Evolutionary conservation across 1,139 yeast species (phyloP).

Genomic region (Meyerozyma sp.): DNA sequence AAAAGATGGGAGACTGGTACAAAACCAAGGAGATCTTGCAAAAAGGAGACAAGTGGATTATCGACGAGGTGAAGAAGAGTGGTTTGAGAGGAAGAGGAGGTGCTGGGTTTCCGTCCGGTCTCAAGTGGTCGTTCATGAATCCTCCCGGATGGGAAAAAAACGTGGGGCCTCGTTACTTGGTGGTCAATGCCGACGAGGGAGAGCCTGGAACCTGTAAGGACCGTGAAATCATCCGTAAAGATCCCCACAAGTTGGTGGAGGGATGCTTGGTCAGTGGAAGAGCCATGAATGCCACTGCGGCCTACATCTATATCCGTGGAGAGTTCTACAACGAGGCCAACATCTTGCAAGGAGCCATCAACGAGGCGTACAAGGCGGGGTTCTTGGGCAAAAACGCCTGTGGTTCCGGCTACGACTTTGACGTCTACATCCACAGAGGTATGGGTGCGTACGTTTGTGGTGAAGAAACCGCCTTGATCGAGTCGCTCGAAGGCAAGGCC

Average conservation of each 20-base stretch:
- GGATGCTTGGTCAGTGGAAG: conserved; percentile 85
- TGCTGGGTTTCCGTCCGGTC: conserved; percentile 88
- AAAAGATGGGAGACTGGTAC: conserved; percentile 85
- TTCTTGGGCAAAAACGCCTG: conserved; percentile 78
- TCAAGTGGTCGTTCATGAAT: conserved; percentile 90
- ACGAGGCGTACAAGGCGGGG: conserved; percentile 80
- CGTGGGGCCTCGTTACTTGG: conserved; percentile 77
- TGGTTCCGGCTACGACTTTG: conserved; percentile 81
- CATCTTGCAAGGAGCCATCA: conserved; percentile 68
- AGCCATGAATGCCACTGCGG: conserved; percentile 91
- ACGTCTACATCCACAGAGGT: conserved; percentile 79
- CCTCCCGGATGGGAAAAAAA: conserved; percentile 94
- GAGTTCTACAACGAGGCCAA: conserved; percentile 80
- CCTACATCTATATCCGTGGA: conserved; percentile 84
- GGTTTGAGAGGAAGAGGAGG: conserved; percentile 92
- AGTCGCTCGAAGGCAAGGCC: conserved; percentile 84
- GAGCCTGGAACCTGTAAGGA: conserved; percentile 94
- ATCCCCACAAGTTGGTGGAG: conserved; percentile 84
- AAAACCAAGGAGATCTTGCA: conserved; percentile 78
- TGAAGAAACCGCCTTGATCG: conserved; percentile 85
- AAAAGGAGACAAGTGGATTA: conserved; percentile 86
- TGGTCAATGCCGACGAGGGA: conserved; percentile 90
- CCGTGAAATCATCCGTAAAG: conserved; percentile 83
- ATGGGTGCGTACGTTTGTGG: conserved; percentile 93
- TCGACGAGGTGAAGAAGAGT: conserved; percentile 76